A percentile compares a stretch with the other conserved stretches of the same genome.
phyloP scores from a whole-genome alignment of 2,329 filamentous ascomycete genomes.

The Colletotrichum viniferum region DNA sequence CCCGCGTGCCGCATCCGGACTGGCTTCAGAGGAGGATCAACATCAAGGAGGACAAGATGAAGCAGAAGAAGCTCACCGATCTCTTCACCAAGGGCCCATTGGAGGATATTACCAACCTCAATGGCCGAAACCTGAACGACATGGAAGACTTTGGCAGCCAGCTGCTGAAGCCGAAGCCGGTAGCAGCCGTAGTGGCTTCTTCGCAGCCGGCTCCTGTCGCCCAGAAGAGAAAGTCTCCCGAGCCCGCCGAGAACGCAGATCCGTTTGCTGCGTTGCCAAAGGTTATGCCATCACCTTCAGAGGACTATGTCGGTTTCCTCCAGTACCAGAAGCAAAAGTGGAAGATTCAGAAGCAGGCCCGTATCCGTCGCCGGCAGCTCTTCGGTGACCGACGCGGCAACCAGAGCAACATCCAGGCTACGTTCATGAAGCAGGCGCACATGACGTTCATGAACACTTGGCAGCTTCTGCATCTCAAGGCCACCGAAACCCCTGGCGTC shows the following conservation, averaged over 20 bases:
- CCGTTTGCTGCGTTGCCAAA: conserved; percentile 83
- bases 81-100: conserved; percentile 78
- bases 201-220: conserved; percentile 58
- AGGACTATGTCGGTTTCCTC: conserved; percentile 88
- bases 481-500: conserved; percentile 83
- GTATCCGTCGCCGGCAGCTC: conserved; percentile 82
- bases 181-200: conserved; percentile 56
- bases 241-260: conserved; percentile 70
- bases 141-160: conserved; percentile 82
- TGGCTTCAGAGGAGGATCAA: conserved; percentile 96
- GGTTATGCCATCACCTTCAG: conserved; percentile 81
- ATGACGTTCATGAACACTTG: conserved; percentile 89
- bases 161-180: conserved; percentile 68
- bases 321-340: conserved; percentile 98
- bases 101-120: conserved; percentile 73
- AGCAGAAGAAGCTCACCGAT: conserved; percentile 98
- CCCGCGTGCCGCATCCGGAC: conserved; percentile 90
- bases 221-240: conserved; percentile 77
- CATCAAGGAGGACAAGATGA: conserved; percentile 94
- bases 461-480: conserved; percentile 88
- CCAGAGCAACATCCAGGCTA: conserved; percentile 68
- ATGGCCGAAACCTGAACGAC: conserved; percentile 61
- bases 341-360: conserved; percentile 94
- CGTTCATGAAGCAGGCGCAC: conserved; percentile 92
- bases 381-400: conserved; percentile 84